phyloP scores from a whole-genome alignment of 371 early-diverging fungal genomes.

The Lichtheimia corymbifera region DNA sequence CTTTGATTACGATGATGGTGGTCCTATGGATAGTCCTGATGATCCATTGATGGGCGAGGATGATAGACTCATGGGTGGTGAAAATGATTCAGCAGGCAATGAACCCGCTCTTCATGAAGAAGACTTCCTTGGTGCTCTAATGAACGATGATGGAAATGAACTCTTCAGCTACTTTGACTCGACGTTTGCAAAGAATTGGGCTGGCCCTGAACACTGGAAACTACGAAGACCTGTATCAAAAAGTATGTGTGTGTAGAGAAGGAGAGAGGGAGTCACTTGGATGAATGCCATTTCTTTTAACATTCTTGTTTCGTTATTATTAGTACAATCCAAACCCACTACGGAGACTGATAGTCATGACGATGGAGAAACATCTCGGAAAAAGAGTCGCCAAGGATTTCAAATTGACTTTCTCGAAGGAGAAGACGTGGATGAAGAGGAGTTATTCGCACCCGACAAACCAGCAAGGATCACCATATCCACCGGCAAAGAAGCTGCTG shows the following conservation, averaged over 20 bases:
- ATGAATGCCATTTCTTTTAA: no score
- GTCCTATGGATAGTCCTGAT: slow-evolving; percentile 16
- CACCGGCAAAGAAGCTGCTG: slow-evolving; percentile 41
- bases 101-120: slow-evolving; percentile 28
- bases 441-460: slow-evolving; percentile 70
- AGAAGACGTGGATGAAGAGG: slow-evolving; percentile 54
- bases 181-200: slow-evolving; percentile 84
- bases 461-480: slow-evolving; percentile 55
- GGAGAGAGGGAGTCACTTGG: neutral
- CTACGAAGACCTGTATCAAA: slow-evolving; percentile 51
- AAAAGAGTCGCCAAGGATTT: slow-evolving; percentile 32
- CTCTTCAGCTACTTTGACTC: slow-evolving; percentile 91
- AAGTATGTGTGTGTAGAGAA: slow-evolving; percentile 23
- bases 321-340: neutral
- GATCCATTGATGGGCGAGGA: slow-evolving; percentile 20
- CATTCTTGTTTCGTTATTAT: neutral
- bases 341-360: slow-evolving; percentile 26
- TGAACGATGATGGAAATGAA: slow-evolving; percentile 54
- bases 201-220: slow-evolving; percentile 95
- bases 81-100: slow-evolving; percentile 28
- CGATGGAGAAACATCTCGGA: slow-evolving; percentile 26
- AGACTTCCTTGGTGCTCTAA: slow-evolving; percentile 41
- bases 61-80: slow-evolving; percentile 1
- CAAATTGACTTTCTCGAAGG: slow-evolving; percentile 64
- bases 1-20: slow-evolving; percentile 22